Base-by-base conservation (phyloP, 1,284 basidiomycete species). In the Trametes versicolor region DNA sequence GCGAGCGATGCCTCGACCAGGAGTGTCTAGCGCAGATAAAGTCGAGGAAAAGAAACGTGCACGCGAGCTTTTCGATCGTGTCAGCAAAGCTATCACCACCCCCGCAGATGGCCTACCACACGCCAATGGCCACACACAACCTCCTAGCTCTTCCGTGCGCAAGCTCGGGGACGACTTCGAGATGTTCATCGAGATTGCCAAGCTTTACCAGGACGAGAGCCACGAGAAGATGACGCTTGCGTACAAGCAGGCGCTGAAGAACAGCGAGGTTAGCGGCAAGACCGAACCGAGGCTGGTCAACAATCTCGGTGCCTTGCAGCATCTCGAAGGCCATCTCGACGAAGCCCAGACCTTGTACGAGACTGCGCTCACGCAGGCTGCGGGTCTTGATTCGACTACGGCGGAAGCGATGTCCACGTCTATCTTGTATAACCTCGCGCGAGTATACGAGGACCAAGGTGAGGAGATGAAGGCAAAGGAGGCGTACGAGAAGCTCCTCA, bases 351-450 rank as follows among this genome's bases (percentile, higher is more conserved):
- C 73, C 0, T 80, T 88, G 75, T 94, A 94, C 71, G 90, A 94
- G 73, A 83, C 78, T 48, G 90, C 92, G 2, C 77, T 94, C 54
- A 89, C 85, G 0, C 84, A 80, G 64, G 86, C 87, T 1, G 77
- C 86, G 1, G 75, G 76, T 32, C 79, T 85, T 19, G 81, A 78
- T 4, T 75, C 84, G 1, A 84, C 85, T 36, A 80, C 82, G 25
- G 84, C 85, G 0, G 92, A 94, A 73, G 85, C 82, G 1, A 85
- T 93, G 77, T 89, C 92, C 52, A 95, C 94, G 0, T 90, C 93
- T 0, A 87, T 96, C 36, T 78, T 96, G 56, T 98, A 95, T 78
- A 98, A 98, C 74, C 87, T 97, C 19, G 96, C 92, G 0, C 83
- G 95, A 62, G 89, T 92, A 17, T 95, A 95, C 72, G 96, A 98